A percentile compares a stretch with the other conserved stretches of the same genome.
Evolutionary conservation across 176 grass and related monocot species (phyloP).

Genomic region (Oryza coarctata): DNA sequence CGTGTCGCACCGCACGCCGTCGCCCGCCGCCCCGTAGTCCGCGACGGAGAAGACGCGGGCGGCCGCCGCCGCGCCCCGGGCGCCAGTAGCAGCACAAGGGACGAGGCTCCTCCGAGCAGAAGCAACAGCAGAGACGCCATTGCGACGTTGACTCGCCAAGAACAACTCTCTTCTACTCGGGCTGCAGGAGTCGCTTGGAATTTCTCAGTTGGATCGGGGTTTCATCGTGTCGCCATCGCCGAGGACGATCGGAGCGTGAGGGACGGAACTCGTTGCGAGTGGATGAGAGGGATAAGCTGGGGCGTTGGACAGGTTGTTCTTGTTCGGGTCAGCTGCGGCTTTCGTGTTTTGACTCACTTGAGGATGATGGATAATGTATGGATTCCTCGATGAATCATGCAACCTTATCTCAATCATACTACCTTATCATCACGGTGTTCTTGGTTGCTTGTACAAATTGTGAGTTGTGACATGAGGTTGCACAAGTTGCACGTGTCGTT

Average conservation of each 20-base stretch:
- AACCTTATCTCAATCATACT: too few relatives aligned
- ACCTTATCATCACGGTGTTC: too few relatives aligned
- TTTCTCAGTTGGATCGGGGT: not conserved
- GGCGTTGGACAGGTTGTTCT: too few relatives aligned
- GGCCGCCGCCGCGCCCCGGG: not conserved
- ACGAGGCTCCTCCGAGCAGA: not conserved
- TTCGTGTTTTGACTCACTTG: too few relatives aligned
- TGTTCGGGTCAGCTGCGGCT: too few relatives aligned
- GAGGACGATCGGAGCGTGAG: too few relatives aligned
- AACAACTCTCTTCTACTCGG: not conserved
- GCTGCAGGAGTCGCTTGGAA: not conserved
- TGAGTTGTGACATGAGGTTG: too few relatives aligned
- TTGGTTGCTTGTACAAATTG: too few relatives aligned
- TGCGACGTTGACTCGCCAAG: not conserved
- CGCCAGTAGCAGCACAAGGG: not conserved
- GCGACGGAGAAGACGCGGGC: constrained; percentile 56
- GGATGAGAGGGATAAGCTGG: not conserved
- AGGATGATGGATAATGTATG: too few relatives aligned
- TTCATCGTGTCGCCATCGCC: not conserved
- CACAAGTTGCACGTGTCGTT: too few relatives aligned
- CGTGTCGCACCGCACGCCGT: constrained; percentile 69
- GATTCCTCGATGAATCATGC: too few relatives aligned
- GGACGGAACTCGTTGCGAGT: not conserved
- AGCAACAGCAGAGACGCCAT: constrained; percentile 39
- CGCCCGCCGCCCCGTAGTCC: constrained; percentile 72